Evolutionary conservation across 345 rosid species (phyloP).

Genomic region (Zanthoxylum bungeanum): DNA sequence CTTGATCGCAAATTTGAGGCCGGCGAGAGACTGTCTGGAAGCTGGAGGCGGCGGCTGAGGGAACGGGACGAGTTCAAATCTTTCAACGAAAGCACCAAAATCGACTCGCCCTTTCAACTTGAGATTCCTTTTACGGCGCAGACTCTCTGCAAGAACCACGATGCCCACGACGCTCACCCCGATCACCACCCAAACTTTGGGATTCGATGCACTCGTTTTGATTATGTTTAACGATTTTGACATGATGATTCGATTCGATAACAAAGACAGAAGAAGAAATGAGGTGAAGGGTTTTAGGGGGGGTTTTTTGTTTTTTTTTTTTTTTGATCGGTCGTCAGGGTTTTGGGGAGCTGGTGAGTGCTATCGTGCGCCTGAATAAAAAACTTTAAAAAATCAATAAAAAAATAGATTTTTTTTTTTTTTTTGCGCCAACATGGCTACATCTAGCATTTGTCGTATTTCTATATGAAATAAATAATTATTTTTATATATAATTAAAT

Average conservation of each 20-base stretch:
- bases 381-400: too few relatives aligned
- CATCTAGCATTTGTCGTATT: too few relatives aligned
- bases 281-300: neutral
- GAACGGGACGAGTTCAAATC: constrained; percentile 64
- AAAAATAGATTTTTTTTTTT: too few relatives aligned
- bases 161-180: constrained; percentile 79
- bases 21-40: constrained; percentile 62
- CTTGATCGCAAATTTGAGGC: constrained; percentile 69
- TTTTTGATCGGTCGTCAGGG: neutral
- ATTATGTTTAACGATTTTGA: constrained; percentile 42
- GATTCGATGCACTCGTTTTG: constrained; percentile 49
- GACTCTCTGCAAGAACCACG: constrained; percentile 62
- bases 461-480: too few relatives aligned
- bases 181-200: constrained; percentile 73
- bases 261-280: too few relatives aligned
- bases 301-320: too few relatives aligned
- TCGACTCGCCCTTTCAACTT: constrained; percentile 37
- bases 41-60: constrained; percentile 95
- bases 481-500: too few relatives aligned
- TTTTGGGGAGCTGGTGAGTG: neutral
- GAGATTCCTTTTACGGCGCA: constrained; percentile 50
- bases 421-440: too few relatives aligned
- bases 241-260: constrained; percentile 40
- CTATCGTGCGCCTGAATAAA: constrained; percentile 2
- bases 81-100: constrained; percentile 76